Evolutionary conservation across 495 filamentous ascomycete genomes (phyloP), one percentile per base, ranked within the genome.

Genomic region (Neohortaea acidophila): DNA sequence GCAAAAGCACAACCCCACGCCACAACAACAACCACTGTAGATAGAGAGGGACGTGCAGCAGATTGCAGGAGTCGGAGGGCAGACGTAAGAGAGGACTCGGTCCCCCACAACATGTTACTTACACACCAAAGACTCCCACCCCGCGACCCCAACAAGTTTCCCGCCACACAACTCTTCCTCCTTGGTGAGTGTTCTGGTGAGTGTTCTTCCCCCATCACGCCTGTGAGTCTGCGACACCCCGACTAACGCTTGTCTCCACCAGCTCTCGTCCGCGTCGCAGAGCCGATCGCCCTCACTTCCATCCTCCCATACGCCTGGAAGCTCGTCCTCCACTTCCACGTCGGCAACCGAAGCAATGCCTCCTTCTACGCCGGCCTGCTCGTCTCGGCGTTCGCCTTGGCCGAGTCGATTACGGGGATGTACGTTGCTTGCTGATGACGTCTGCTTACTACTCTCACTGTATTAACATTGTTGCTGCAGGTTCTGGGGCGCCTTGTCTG

Each of bases 301-400:
- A 81, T 86, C 59, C 81, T 85, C 42, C 81, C 82, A 12, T 93
- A 91, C 59, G 81, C 85, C 39, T 91, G 79, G 75, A 72, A 77
- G 44, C 74, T 86, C 59, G 74, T 84, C 51, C 75, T 73, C 55
- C 66, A 78, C 47, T 81, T 82, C 52, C 45, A 81, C 39, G 62
- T 85, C 56, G 77, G 71, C 44, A 66, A 68, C 46, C 67, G 70
- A 41, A 59, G 66, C 49, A 71, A 82, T 64, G 81, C 82, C 47
- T 79, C 80, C 21, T 80, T 87, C 60, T 86, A 73, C 46, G 82
- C 83, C 38, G 84, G 85, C 20, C 67, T 93, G 45, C 73, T 92
- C 56, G 80, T 87, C 51, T 83, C 82, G 18, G 74, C 80, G 41
- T 92, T 93, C 51, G 70, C 80, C 18, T 65, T 89, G 29, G 75